A percentile compares a stretch with the other conserved stretches of the same genome.
These are phyloP conservation scores for Bruguiera sexangula DNA, from an alignment of 345 rosid species.

Conservation along the genomic window DNA sequence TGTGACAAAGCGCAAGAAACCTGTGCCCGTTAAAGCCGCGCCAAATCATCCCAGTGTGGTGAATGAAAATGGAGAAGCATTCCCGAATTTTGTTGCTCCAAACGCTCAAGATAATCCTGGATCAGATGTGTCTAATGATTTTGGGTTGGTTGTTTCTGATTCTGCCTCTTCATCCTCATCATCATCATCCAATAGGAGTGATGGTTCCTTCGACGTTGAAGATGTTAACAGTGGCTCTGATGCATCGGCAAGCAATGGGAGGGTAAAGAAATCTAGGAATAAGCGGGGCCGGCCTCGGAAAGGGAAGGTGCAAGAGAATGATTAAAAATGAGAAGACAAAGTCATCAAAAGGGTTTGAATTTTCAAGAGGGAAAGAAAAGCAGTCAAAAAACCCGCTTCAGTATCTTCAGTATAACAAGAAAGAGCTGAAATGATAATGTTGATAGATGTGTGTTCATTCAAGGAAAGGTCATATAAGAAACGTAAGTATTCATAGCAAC, in stretches of 20 bases:
- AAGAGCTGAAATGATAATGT: constrained; percentile 1
- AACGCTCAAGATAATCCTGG: too few relatives aligned
- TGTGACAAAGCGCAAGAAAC: constrained; percentile 17
- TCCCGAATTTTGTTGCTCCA: not conserved
- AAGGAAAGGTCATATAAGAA: too few relatives aligned
- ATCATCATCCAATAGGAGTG: constrained; percentile 7
- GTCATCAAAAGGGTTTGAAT: constrained; percentile 14
- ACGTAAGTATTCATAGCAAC: too few relatives aligned
- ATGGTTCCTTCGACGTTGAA: not conserved
- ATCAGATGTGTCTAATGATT: not conserved
- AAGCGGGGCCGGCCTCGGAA: constrained; percentile 9
- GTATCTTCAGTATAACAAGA: constrained; percentile 10
- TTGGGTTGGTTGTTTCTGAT: not conserved
- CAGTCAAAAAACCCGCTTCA: not conserved
- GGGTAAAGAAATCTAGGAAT: not conserved
- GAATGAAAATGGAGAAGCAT: constrained; percentile 11
- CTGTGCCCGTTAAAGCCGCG: constrained; percentile 13
- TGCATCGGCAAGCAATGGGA: not conserved
- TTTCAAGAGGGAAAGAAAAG: constrained; percentile 16
- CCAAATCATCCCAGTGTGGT: constrained; percentile 4
- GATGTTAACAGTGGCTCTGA: not conserved
- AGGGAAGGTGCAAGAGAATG: not conserved
- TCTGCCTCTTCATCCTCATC: constrained; percentile 5
- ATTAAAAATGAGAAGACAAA: not conserved
- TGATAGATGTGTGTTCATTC: too few relatives aligned